Evolutionary conservation across 2,329 filamentous ascomycete species (phyloP).

Genomic region (Sarocladium oryzae): DNA sequence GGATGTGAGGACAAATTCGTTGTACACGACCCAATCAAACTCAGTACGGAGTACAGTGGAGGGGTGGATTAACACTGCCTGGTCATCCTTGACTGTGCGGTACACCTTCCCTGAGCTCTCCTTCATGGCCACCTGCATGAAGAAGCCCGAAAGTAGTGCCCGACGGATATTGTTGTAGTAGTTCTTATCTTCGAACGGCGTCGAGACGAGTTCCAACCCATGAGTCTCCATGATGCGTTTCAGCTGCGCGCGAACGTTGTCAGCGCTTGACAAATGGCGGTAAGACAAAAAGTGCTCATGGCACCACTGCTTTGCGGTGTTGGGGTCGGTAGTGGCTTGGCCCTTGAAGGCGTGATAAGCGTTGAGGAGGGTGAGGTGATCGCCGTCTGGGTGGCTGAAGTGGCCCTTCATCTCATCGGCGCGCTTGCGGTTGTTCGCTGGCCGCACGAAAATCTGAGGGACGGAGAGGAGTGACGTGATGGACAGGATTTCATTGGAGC

Average conservation of each 20-base stretch:
- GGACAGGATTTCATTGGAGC: slow-evolving; percentile 95
- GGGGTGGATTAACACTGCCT: slow-evolving; percentile 87
- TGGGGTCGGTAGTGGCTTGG: slow-evolving; percentile 48
- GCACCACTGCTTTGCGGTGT: slow-evolving; percentile 83
- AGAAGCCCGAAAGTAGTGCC: slow-evolving; percentile 89
- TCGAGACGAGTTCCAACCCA: slow-evolving; percentile 78
- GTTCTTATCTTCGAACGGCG: slow-evolving; percentile 87
- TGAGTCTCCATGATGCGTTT: slow-evolving; percentile 95
- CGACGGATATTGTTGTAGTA: slow-evolving; percentile 97
- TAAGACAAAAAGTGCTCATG: slow-evolving; percentile 93
- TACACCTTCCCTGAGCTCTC: slow-evolving; percentile 86
- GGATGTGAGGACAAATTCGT: slow-evolving; percentile 94
- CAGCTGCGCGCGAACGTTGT: slow-evolving; percentile 87
- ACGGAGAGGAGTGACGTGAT: slow-evolving; percentile 91
- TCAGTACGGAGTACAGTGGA: slow-evolving; percentile 84
- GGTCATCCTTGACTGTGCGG: slow-evolving; percentile 92
- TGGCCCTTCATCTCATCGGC: slow-evolving; percentile 97
- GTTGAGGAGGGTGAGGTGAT: slow-evolving; percentile 93
- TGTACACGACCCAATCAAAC: slow-evolving; percentile 95
- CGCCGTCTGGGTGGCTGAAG: slow-evolving; percentile 88
- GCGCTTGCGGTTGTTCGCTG: slow-evolving; percentile 75
- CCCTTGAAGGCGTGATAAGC: slow-evolving; percentile 97
- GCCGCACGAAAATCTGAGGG: slow-evolving; percentile 87
- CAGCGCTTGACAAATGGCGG: slow-evolving; percentile 82
- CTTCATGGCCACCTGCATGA: slow-evolving; percentile 98